Conservation (phyloP, 306 rosid genomes). For the Ceratonia siliqua region DNA sequence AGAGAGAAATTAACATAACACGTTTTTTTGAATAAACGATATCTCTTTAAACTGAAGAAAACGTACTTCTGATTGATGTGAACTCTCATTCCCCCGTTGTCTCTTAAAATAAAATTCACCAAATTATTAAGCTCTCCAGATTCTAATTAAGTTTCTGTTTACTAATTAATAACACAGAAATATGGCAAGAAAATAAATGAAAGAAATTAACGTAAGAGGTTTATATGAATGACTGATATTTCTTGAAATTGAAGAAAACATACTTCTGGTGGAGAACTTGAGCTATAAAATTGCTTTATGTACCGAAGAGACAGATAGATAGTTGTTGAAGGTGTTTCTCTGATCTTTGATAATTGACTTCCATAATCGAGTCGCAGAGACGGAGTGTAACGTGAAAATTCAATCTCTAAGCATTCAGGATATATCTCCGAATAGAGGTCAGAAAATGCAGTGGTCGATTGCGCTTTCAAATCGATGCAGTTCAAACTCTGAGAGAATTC, state of each 20-base stretch:
- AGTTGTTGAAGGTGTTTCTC: conserved; percentile 64
- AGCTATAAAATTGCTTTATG: conserved; percentile 48
- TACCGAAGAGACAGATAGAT: conserved; percentile 50
- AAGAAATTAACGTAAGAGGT: too few species aligned
- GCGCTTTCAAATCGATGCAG: conserved; percentile 43
- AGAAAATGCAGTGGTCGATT: conserved; percentile 55
- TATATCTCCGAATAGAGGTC: conserved; percentile 70
- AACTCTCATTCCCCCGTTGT: conserved; percentile 48
- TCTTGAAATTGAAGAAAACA: background rate
- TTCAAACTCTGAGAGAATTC: conserved; percentile 38
- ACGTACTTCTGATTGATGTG: conserved; percentile 46
- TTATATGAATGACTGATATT: too few species aligned
- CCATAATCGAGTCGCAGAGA: conserved; percentile 66
- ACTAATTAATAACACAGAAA: background rate
- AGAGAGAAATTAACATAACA: too few species aligned
- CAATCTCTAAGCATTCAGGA: too few species aligned
- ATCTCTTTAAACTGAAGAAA: background rate
- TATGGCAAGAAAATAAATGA: too few species aligned
- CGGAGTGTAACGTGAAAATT: conserved; percentile 57
- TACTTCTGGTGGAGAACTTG: conserved; percentile 27
- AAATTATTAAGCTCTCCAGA: background rate
- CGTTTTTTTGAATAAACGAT: too few species aligned
- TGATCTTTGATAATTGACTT: conserved; percentile 75
- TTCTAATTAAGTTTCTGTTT: too few species aligned
- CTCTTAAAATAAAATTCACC: conserved; percentile 28